These are phyloP conservation scores for Fusarium coffeatum DNA, from an alignment of 2,329 filamentous ascomycete species.

Conservation along the genomic window DNA sequence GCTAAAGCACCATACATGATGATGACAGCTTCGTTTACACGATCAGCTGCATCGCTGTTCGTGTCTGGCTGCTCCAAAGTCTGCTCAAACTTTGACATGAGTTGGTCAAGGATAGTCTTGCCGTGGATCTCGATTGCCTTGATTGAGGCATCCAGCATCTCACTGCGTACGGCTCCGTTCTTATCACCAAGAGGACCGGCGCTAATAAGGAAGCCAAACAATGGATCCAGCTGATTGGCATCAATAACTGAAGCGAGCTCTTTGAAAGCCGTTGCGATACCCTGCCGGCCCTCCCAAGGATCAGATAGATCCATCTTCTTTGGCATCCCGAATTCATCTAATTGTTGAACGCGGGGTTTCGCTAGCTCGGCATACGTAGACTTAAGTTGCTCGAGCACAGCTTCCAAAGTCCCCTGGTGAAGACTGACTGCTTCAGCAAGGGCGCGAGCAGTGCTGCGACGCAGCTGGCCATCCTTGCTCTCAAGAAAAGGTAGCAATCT, in stretches of 20 bases:
- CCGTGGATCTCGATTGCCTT: constrained; percentile 84
- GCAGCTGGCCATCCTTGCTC: constrained; percentile 82
- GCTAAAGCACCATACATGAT: constrained; percentile 96
- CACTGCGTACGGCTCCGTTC: constrained; percentile 79
- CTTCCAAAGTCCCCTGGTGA: constrained; percentile 69
- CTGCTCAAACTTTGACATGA: constrained; percentile 92
- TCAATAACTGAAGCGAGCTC: constrained; percentile 80
- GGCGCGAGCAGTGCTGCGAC: constrained; percentile 84
- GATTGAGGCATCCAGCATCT: constrained; percentile 93
- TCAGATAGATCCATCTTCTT: constrained; percentile 88
- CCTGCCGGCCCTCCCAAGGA: constrained; percentile 91
- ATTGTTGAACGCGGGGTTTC: constrained; percentile 83
- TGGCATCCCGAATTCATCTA: constrained; percentile 95
- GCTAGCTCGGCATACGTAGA: constrained; percentile 80
- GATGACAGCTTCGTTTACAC: constrained; percentile 96
- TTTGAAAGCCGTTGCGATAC: constrained; percentile 87
- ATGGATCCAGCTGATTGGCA: constrained; percentile 75
- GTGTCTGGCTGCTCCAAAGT: constrained; percentile 89
- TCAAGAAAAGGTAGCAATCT: constrained; percentile 83
- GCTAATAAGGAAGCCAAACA: constrained; percentile 88
- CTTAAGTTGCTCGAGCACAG: constrained; percentile 74
- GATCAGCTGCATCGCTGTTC: constrained; percentile 82
- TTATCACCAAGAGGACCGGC: constrained; percentile 88
- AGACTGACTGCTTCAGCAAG: constrained; percentile 78
- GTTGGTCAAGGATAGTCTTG: constrained; percentile 81